Evolutionary conservation across 768 basidiomycete species (phyloP).

Genomic region (Coprinopsis sp.): DNA sequence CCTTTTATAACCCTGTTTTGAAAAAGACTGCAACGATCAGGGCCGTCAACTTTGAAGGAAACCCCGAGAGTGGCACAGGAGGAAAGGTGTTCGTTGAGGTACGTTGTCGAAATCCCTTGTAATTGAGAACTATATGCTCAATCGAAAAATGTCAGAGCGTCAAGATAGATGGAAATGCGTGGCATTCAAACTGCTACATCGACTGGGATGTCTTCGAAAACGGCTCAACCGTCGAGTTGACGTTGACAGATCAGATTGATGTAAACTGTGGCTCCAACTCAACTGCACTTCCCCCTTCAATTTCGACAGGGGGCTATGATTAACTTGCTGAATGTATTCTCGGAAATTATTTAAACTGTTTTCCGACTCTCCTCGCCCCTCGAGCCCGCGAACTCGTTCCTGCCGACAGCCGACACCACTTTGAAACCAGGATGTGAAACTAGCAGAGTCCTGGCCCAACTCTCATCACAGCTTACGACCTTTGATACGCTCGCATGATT

Average conservation of each 20-base stretch:
- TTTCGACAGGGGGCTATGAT: slow-evolving; percentile 60
- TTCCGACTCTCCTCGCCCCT: too few relatives aligned
- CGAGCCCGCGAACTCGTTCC: too few relatives aligned
- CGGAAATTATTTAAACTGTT: too few relatives aligned
- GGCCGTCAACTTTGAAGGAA: slow-evolving; percentile 45
- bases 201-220: slow-evolving; percentile 60
- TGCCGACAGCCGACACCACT: too few relatives aligned
- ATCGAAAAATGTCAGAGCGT: slow-evolving; percentile 38
- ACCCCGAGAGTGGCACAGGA: slow-evolving; percentile 46
- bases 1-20: slow-evolving; percentile 56
- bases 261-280: slow-evolving; percentile 45
- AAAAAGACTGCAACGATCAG: slow-evolving; percentile 54
- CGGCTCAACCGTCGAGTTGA: slow-evolving; percentile 50
- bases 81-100: slow-evolving; percentile 58
- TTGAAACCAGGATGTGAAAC: too few relatives aligned
- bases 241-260: slow-evolving; percentile 49
- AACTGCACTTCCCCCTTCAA: slow-evolving; percentile 51
- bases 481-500: too few relatives aligned
- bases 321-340: slow-evolving; percentile 15
- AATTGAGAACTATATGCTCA: neutral
- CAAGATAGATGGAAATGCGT: slow-evolving; percentile 49
- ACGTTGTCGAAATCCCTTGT: slow-evolving; percentile 4
- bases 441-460: too few relatives aligned
- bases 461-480: too few relatives aligned
- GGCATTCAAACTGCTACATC: slow-evolving; percentile 60